phyloP scores from a whole-genome alignment of 2,329 filamentous ascomycete genomes.

The Beauveria varroae region DNA sequence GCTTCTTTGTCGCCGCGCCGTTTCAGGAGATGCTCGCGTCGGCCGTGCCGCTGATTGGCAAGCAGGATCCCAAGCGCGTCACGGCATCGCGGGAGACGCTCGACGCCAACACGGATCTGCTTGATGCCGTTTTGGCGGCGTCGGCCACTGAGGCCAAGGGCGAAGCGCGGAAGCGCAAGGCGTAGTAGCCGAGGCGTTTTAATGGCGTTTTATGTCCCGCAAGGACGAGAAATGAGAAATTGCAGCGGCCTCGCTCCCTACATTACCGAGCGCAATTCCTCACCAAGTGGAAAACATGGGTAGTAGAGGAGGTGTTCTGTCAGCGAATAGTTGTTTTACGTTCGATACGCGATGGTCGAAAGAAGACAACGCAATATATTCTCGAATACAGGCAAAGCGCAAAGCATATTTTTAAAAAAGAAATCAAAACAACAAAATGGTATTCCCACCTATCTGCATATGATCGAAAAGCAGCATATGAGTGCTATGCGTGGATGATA shows the following conservation, averaged over 20 bases:
- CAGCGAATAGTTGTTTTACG: background rate
- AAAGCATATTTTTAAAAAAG: background rate
- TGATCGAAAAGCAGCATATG: background rate
- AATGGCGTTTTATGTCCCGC: no score
- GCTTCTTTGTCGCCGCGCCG: conserved; percentile 64
- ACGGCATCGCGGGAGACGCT: conserved; percentile 29
- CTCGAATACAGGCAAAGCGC: background rate
- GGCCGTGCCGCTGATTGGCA: conserved; percentile 58
- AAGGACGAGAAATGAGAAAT: background rate
- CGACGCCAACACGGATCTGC: conserved; percentile 36
- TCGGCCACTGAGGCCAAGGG: conserved; percentile 25
- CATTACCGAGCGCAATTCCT: background rate
- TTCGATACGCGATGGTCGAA: background rate
- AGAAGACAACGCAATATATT: background rate
- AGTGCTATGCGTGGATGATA: background rate
- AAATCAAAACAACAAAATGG: background rate
- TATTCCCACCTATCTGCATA: conserved; percentile 4
- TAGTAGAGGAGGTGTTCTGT: background rate
- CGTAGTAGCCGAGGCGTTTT: conserved; percentile 20
- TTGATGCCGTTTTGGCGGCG: conserved; percentile 39
- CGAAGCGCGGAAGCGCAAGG: conserved; percentile 41
- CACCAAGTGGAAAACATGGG: background rate
- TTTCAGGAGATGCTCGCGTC: conserved; percentile 73
- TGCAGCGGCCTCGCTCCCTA: background rate
- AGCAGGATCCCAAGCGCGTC: conserved; percentile 55